Evolutionary conservation across 192 early-diverging fungal genomes (phyloP).

Genomic region (Rhizophagus sp.): DNA sequence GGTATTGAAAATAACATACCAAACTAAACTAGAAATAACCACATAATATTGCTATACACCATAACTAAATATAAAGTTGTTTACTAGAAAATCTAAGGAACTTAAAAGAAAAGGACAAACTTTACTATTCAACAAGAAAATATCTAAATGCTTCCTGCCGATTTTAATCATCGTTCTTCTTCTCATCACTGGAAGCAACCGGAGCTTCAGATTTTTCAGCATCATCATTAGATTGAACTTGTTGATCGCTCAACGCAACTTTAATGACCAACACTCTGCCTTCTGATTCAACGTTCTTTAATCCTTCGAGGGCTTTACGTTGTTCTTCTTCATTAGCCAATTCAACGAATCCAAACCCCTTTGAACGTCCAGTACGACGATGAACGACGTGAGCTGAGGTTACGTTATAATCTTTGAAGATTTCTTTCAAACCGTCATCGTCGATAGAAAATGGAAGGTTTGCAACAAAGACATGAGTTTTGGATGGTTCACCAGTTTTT

Average conservation of each 20-base stretch:
- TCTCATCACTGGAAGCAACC: background rate
- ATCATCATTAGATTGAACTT: constrained; percentile 28
- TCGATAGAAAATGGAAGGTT: constrained; percentile 76
- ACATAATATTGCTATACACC: background rate
- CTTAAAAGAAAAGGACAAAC: background rate
- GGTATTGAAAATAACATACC: background rate
- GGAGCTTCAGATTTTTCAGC: constrained; percentile 22
- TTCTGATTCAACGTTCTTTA: constrained; percentile 62
- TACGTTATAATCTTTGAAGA: constrained; percentile 76
- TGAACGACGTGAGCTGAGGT: constrained; percentile 74
- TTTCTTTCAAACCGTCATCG: constrained; percentile 67
- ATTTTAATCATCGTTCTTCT: constrained; percentile 10
- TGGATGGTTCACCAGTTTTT: constrained; percentile 56
- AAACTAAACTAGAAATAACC: background rate
- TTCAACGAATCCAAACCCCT: constrained; percentile 96
- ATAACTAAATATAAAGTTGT: constrained; percentile 8
- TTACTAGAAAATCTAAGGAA: background rate
- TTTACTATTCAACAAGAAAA: background rate
- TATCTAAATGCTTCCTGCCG: background rate
- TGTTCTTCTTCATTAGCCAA: constrained; percentile 77
- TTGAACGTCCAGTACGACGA: constrained; percentile 68
- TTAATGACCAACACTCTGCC: constrained; percentile 69
- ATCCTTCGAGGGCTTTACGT: constrained; percentile 64
- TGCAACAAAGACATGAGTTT: constrained; percentile 77
- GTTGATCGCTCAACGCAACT: constrained; percentile 58